phyloP scores from a whole-genome alignment of 768 basidiomycete species.

The Amanita muscaria region DNA sequence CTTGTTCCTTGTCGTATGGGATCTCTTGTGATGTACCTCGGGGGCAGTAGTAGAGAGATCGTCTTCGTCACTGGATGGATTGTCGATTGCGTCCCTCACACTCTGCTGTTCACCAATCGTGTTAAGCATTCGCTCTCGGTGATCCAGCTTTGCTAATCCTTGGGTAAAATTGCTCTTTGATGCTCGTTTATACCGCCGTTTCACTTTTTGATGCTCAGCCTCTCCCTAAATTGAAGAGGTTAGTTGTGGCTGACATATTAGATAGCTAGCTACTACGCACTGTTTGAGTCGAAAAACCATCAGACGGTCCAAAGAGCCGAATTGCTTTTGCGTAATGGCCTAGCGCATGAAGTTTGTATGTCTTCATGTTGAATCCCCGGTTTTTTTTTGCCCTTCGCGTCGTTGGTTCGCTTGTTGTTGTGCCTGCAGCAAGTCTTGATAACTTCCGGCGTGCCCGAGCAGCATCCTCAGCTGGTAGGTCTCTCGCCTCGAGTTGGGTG shows the following conservation, averaged over 20 bases:
- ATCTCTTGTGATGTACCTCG: conserved; percentile 1
- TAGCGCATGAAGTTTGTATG: conserved; percentile 24
- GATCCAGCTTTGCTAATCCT: conserved; percentile 11
- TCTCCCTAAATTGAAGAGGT: conserved; percentile 22
- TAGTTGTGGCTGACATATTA: not conserved
- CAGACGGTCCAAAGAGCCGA: conserved; percentile 18
- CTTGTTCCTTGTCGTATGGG: not conserved
- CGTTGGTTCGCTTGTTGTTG: not conserved
- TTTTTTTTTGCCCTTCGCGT: conserved; percentile 4
- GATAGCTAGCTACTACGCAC: conserved; percentile 12
- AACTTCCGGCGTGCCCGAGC: conserved; percentile 15
- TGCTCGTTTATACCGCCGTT: conserved; percentile 23
- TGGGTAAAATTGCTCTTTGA: conserved; percentile 13
- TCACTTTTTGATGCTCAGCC: conserved; percentile 25
- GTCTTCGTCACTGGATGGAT: not conserved
- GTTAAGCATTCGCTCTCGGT: not conserved
- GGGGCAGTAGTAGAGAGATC: conserved; percentile 10
- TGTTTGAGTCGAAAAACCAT: conserved; percentile 25
- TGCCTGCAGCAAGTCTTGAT: not conserved
- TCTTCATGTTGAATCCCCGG: conserved; percentile 15
- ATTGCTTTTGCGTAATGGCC: conserved; percentile 20
- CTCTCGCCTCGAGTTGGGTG: conserved; percentile 12
- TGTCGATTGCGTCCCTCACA: not conserved
- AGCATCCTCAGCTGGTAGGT: conserved; percentile 19
- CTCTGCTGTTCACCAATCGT: not conserved